phyloP scores from a whole-genome alignment of 164 flowering plant genomes.

The Umbilicus rupestris region DNA sequence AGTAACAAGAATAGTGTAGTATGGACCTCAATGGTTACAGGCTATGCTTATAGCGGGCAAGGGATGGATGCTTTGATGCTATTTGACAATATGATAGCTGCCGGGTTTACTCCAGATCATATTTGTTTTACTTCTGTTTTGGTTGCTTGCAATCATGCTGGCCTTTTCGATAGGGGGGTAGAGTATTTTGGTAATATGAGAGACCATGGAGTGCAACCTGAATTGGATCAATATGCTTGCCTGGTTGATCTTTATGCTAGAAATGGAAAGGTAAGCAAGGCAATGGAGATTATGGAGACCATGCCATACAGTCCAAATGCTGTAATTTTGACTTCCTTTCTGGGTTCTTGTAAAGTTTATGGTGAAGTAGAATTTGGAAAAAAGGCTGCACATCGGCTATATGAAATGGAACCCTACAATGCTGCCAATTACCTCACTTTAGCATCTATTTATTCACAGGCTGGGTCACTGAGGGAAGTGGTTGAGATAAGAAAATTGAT shows the following conservation, averaged over 20 bases:
- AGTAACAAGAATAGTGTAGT: conserved; percentile 21
- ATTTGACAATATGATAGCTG: conserved; percentile 24
- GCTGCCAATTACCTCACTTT: conserved; percentile 28
- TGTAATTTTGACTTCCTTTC: conserved; percentile 38
- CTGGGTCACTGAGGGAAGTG: conserved; percentile 33
- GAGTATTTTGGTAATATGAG: conserved; percentile 36
- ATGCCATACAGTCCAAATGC: conserved; percentile 37
- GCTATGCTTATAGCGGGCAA: conserved; percentile 39
- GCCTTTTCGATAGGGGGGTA: conserved; percentile 33
- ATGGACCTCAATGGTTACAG: conserved; percentile 40
- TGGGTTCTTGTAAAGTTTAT: conserved; percentile 33
- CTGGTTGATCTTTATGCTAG: conserved; percentile 42
- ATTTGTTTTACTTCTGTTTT: conserved; percentile 41
- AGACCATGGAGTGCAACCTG: conserved; percentile 32
- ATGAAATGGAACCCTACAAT: conserved; percentile 22
- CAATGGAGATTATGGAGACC: conserved; percentile 34
- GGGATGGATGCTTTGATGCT: conserved; percentile 28
- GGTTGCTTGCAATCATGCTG: conserved; percentile 48
- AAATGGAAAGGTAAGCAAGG: conserved; percentile 33
- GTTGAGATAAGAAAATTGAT: conserved; percentile 24
- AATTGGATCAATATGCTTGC: conserved; percentile 41
- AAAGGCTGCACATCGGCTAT: conserved; percentile 29
- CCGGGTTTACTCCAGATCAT: conserved; percentile 25
- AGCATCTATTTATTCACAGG: conserved; percentile 32
- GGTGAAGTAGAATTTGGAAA: conserved; percentile 33